These are phyloP conservation scores for Acephala macrosclerotiorum DNA, from an alignment of 2,329 filamentous ascomycete genomes.

Conservation along the genomic window DNA sequence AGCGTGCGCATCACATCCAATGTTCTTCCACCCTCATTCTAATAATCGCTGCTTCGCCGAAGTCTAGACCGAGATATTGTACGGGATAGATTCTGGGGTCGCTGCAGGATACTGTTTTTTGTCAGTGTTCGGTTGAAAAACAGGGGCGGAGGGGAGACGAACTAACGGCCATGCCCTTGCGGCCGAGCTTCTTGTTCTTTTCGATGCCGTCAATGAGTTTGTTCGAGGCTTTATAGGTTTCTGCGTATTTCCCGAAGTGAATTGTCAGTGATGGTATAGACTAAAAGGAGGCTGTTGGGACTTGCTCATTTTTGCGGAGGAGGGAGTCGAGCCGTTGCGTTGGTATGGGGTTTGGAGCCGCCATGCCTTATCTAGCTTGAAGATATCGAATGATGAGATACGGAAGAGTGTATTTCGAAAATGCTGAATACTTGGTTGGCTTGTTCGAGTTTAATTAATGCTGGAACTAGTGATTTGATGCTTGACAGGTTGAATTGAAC, in stretches of 20 bases:
- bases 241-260: constrained; percentile 17
- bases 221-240: constrained; percentile 22
- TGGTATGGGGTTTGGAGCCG: neutral
- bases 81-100: constrained; percentile 27
- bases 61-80: constrained; percentile 23
- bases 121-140: neutral
- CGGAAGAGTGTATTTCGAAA: no score
- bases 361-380: neutral
- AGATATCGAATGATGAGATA: neutral
- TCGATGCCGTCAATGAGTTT: constrained; percentile 7
- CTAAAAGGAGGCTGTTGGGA: neutral
- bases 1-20: constrained; percentile 17
- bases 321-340: constrained; percentile 7
- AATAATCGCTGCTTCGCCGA: constrained; percentile 26
- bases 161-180: constrained; percentile 21
- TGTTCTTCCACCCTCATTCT: constrained; percentile 30
- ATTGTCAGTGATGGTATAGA: no score
- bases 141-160: neutral
- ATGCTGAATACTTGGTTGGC: no score
- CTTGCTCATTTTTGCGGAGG: constrained; percentile 14
- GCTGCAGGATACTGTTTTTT: constrained; percentile 12
- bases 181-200: constrained; percentile 19
- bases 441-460: neutral
- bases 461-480: neutral
- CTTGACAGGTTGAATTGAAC: neutral